Evolutionary conservation across 1,284 basidiomycete species (phyloP).

Genomic region (Marasmius tenuissimus): DNA sequence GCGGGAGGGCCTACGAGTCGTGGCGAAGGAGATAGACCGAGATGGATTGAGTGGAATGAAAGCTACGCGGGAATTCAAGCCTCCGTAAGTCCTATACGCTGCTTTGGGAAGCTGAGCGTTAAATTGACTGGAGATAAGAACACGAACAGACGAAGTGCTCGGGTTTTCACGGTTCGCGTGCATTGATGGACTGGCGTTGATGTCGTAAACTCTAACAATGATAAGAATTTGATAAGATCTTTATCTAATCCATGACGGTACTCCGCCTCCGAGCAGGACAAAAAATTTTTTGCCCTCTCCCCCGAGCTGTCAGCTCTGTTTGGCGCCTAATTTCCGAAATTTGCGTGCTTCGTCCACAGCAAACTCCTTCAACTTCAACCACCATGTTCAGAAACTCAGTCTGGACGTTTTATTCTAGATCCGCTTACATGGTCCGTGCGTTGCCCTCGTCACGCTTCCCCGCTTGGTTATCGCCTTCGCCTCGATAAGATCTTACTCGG

Average conservation of each 20-base stretch:
- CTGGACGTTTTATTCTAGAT: neutral
- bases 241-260: slow-evolving; percentile 14
- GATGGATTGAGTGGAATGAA: slow-evolving; percentile 51
- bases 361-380: neutral
- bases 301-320: neutral
- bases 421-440: neutral
- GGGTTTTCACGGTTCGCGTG: slow-evolving; percentile 55
- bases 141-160: slow-evolving; percentile 47
- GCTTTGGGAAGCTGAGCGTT: slow-evolving; percentile 3
- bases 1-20: slow-evolving; percentile 48
- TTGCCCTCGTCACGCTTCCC: neutral
- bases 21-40: slow-evolving; percentile 57
- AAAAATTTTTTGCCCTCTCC: slow-evolving; percentile 19
- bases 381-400: neutral
- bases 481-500: slow-evolving; percentile 50
- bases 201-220: slow-evolving; percentile 45
- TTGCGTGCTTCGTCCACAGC: neutral
- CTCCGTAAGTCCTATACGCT: slow-evolving; percentile 38
- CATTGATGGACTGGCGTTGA: slow-evolving; percentile 50
- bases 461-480: neutral
- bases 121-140: slow-evolving; percentile 24
- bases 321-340: neutral
- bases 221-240: slow-evolving; percentile 10
- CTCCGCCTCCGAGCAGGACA: slow-evolving; percentile 35
- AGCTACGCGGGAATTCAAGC: slow-evolving; percentile 35